Conservation (phyloP, 345 rosid genomes). For the Physaria fendleri region DNA sequence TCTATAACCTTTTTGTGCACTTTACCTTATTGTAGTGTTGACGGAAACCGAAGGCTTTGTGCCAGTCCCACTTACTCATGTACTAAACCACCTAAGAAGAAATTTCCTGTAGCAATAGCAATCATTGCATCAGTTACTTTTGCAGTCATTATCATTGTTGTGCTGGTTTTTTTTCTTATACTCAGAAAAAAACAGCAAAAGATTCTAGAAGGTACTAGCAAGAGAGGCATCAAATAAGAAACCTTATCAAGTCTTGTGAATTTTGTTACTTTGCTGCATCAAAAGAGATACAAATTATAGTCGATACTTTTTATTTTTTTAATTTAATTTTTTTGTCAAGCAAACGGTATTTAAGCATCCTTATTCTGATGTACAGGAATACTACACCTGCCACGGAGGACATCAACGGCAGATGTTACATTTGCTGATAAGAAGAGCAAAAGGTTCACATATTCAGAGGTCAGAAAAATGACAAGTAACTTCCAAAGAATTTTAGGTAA, state of each 20-base stretch:
- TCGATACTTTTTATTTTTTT: too few relatives aligned
- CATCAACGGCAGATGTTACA: neutral
- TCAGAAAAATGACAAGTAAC: too few relatives aligned
- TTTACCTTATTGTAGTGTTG: neutral
- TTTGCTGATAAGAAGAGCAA: conserved; percentile 7
- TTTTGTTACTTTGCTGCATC: neutral
- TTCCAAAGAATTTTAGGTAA: conserved; percentile 35
- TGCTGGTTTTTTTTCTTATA: neutral
- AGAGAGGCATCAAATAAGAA: neutral
- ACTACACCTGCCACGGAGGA: neutral
- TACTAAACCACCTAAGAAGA: neutral
- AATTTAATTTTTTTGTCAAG: too few relatives aligned
- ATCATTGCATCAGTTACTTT: conserved; percentile 18
- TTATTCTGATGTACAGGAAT: conserved; percentile 5
- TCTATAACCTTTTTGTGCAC: too few relatives aligned
- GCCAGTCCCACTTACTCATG: neutral
- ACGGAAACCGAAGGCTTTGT: conserved; percentile 3
- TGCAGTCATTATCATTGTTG: neutral
- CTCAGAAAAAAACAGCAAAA: neutral
- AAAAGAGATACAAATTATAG: too few relatives aligned
- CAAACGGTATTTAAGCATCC: too few relatives aligned
- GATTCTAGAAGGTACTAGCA: neutral
- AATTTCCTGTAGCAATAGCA: neutral
- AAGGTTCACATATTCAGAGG: too few relatives aligned
- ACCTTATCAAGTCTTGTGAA: neutral